Evolutionary conservation across 495 filamentous ascomycete genomes (phyloP), one percentile per base, ranked within the genome.

Genomic region (Cladorrhinum samala): DNA sequence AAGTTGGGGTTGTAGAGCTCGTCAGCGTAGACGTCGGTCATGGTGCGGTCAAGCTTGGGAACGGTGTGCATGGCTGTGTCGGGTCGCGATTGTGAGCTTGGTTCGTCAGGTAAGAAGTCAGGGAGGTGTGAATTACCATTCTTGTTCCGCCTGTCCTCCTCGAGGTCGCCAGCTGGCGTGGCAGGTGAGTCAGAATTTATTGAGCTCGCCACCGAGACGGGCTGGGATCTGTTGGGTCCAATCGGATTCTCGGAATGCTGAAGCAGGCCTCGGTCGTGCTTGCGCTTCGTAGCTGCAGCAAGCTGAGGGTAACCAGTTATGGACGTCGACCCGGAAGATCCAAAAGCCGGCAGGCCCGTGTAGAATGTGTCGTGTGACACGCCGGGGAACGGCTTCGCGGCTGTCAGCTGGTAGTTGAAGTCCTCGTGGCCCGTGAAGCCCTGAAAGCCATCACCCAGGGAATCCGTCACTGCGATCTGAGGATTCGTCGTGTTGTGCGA

Each of bases 1-100:
- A 78, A 75, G 57, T 71, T 74, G 7, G 88, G 84, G 56, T 84
- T 88, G 78, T 85, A 96, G 1, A 96, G 79, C 61, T 93, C 89
- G 65, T 96, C 91, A 61, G 83, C 76, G 60, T 86, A 90, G 24
- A 87, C 78, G 62, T 95, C 91, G 8, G 89, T 91, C 65, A 91
- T 86, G 7, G 90, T 94, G 45, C 91, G 80, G 48, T 87, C 83
- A 54, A 96, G 77, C 68, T 93, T 94, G 4, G 91, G 88, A 36
- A 88, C 75, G 25, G 74, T 68, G 48, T 68, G 64, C 63, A 75
- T 73, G 63, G 59, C 76, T 77, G 70, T 54, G 69, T 79, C 74
- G 55, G 65, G 54, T 39, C 56, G 53, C n/a, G 49, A 51, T 49
- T 63, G 71, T 74, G 62, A 76, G 72, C 58, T 61, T 49, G 68